These are phyloP conservation scores for Ophiostoma populinum DNA, from an alignment of 2,329 filamentous ascomycete species.

Conservation along the genomic window DNA sequence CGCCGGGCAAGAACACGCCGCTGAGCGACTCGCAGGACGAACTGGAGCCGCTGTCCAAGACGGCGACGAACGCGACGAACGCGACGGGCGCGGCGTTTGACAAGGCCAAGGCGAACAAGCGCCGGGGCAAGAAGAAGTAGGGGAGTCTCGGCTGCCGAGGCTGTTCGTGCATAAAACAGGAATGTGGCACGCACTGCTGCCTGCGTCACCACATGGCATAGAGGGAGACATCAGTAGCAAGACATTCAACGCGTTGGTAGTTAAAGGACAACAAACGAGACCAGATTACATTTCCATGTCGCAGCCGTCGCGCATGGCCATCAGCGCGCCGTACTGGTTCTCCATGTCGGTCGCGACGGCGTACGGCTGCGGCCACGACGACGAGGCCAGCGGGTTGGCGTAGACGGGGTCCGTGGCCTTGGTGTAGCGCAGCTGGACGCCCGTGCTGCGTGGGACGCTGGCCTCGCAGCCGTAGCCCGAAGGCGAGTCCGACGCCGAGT, in stretches of 20 bases:
- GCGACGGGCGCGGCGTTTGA: too few relatives aligned
- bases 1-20: constrained; percentile 32
- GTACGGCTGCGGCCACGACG: constrained; percentile 29
- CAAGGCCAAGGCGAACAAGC: constrained; percentile 30
- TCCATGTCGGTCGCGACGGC: constrained; percentile 49
- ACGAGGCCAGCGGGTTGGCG: constrained; percentile 17
- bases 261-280: too few relatives aligned
- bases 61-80: constrained; percentile 28
- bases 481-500: constrained; percentile 12
- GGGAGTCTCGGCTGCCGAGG: too few relatives aligned
- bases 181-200: too few relatives aligned
- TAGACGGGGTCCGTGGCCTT: constrained; percentile 56
- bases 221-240: too few relatives aligned
- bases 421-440: constrained; percentile 24
- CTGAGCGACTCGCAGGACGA: constrained; percentile 41
- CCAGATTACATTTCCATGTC: constrained; percentile 10
- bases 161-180: too few relatives aligned
- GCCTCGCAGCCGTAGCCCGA: constrained; percentile 1
- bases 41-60: constrained; percentile 47
- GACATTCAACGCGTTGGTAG: too few relatives aligned
- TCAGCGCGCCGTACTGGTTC: constrained; percentile 46
- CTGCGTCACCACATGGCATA: too few relatives aligned
- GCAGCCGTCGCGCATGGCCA: constrained; percentile 12
- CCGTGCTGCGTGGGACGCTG: constrained; percentile 1
- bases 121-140: constrained; percentile 37